Evolutionary conservation across 805 yeast genomes (phyloP).

Genomic region (Sugiyamaella boreocaroliniensis): DNA sequence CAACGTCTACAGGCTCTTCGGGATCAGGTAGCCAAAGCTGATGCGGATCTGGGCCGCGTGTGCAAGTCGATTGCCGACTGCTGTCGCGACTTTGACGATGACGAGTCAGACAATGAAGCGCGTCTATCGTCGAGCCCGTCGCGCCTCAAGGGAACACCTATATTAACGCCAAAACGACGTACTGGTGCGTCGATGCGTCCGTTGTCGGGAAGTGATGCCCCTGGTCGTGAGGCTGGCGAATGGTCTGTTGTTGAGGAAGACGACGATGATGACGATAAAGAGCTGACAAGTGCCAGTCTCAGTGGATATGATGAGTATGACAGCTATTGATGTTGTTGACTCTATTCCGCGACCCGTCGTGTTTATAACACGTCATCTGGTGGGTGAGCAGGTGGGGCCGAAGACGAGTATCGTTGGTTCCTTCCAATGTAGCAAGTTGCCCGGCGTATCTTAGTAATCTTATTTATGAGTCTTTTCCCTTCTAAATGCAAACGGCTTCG

Average conservation of each 20-base stretch:
- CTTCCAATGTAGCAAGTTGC: no score
- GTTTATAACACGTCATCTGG: no score
- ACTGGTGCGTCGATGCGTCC: neutral
- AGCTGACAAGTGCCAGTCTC: slow-evolving; percentile 17
- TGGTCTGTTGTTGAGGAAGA: slow-evolving; percentile 20
- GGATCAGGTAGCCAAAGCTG: slow-evolving; percentile 9
- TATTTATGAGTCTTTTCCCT: no score
- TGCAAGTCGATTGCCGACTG: neutral
- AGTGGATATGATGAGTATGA: slow-evolving; percentile 19
- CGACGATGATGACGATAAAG: slow-evolving; percentile 14
- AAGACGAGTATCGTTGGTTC: no score
- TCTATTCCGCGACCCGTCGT: no score
- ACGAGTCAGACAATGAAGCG: neutral
- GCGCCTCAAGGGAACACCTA: neutral
- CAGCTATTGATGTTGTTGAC: slow-evolving; percentile 4
- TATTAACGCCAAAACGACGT: neutral
- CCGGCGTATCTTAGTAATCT: no score
- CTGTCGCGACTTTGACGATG: neutral
- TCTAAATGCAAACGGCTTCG: no score
- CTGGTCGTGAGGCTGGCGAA: slow-evolving; percentile 12
- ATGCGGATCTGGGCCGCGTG: slow-evolving; percentile 1
- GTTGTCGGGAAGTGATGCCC: neutral
- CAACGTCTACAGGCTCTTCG: slow-evolving; percentile 10
- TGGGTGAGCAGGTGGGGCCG: no score
- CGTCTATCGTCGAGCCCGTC: neutral